phyloP scores from a whole-genome alignment of 2,329 filamentous ascomycete genomes.

The Penicillium brasilianum region DNA sequence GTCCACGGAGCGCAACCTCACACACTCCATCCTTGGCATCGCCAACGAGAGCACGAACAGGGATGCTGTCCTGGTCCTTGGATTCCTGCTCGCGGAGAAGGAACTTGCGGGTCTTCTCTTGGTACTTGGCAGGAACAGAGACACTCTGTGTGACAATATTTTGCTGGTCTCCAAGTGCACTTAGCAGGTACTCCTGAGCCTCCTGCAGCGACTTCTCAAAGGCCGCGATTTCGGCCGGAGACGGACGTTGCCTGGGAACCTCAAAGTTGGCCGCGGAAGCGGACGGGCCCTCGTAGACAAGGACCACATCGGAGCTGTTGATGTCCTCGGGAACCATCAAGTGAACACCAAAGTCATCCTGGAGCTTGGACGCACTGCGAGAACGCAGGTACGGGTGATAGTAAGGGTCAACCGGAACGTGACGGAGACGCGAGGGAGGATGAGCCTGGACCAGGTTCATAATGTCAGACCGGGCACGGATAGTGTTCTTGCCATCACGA shows the following conservation, averaged over 20 bases:
- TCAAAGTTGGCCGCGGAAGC: conserved; percentile 55
- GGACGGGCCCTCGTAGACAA: conserved; percentile 56
- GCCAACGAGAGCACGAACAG: conserved; percentile 61
- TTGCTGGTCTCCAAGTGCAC: conserved; percentile 59
- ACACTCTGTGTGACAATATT: conserved; percentile 61
- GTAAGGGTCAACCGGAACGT: conserved; percentile 55
- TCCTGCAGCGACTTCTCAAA: conserved; percentile 64
- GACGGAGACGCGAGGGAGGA: conserved; percentile 51
- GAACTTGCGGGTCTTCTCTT: conserved; percentile 67
- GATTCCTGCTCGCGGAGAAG: conserved; percentile 61
- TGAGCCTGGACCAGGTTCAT: conserved; percentile 56
- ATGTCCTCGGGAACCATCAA: conserved; percentile 54
- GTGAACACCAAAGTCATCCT: conserved; percentile 53
- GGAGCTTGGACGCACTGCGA: conserved; percentile 46
- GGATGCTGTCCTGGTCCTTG: conserved; percentile 57
- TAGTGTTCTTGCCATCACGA: conserved; percentile 77
- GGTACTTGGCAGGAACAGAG: conserved; percentile 64
- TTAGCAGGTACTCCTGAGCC: conserved; percentile 62
- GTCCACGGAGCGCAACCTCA: conserved; percentile 75
- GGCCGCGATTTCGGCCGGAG: conserved; percentile 58
- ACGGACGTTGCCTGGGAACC: conserved; percentile 62
- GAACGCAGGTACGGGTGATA: conserved; percentile 54
- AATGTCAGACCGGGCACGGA: conserved; percentile 56
- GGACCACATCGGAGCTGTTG: conserved; percentile 51
- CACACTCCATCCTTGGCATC: conserved; percentile 43